Percentiles rank a stretch among this genome's conserved stretches.
phyloP scores from a whole-genome alignment of 371 early-diverging fungal species.

The Apophysomyces ossiformis region DNA sequence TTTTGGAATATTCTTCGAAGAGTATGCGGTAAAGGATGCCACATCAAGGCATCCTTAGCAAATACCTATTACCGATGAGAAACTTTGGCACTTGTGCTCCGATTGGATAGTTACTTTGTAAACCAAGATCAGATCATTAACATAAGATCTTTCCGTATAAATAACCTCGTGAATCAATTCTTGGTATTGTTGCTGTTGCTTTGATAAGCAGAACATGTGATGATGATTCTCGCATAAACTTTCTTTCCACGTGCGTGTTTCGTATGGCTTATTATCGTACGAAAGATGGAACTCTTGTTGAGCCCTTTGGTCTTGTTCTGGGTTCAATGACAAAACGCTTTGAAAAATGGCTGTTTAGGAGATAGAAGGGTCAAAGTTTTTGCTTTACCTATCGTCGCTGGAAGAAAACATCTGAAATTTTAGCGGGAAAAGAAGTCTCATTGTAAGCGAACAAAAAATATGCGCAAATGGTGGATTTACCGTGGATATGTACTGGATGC shows the following conservation, averaged over 20 bases:
- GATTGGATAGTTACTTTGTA: conserved; percentile 47
- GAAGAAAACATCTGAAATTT: no score
- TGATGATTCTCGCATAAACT: background rate
- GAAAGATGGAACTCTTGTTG: background rate
- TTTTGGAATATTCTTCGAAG: conserved; percentile 60
- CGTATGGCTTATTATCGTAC: background rate
- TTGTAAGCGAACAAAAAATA: no score
- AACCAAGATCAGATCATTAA: conserved; percentile 61
- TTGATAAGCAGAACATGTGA: conserved; percentile 13
- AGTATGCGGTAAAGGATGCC: conserved; percentile 52
- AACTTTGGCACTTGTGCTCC: no score
- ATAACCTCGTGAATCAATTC: conserved; percentile 69
- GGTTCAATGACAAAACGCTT: background rate
- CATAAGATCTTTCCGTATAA: conserved; percentile 63
- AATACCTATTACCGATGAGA: conserved; percentile 45
- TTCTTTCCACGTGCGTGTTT: conserved; percentile 6
- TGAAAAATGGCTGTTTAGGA: background rate
- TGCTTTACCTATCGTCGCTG: no score
- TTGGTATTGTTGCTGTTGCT: conserved; percentile 54
- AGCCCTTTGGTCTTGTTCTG: background rate
- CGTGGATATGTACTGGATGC: no score
- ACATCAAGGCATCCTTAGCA: conserved; percentile 45
- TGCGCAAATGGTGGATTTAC: no score
- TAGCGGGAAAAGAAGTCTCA: no score
- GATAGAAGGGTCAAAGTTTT: background rate